phyloP scores from a whole-genome alignment of 352 stramenopile genomes.

The Globisporangium perplexum region DNA sequence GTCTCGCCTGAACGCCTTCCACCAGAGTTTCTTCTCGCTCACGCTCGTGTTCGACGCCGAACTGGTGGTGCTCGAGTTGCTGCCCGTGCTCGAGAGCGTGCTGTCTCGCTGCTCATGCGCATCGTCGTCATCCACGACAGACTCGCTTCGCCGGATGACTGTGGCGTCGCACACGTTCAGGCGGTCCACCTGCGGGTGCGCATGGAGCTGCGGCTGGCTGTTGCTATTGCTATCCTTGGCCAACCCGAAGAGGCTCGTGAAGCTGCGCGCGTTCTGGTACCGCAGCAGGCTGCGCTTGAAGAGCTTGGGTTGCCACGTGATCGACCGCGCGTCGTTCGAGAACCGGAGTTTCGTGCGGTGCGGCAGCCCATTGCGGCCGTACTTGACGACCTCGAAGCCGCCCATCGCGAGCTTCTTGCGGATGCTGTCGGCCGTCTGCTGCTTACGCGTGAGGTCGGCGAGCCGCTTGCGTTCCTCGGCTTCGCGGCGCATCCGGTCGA shows the following conservation, averaged over 20 bases:
- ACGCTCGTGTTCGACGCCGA: slow-evolving; percentile 32
- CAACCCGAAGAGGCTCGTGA: slow-evolving; percentile 60
- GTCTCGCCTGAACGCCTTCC: slow-evolving; percentile 56
- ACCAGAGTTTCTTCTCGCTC: slow-evolving; percentile 70
- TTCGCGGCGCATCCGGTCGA: slow-evolving; percentile 37
- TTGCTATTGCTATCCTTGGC: slow-evolving; percentile 24
- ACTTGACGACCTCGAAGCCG: slow-evolving; percentile 75
- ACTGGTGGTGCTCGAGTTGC: slow-evolving; percentile 21
- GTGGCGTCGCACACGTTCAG: slow-evolving; percentile 18
- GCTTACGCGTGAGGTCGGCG: slow-evolving; percentile 50
- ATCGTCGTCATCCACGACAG: slow-evolving; percentile 15
- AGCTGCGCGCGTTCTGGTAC: slow-evolving; percentile 64
- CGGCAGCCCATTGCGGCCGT: slow-evolving; percentile 67
- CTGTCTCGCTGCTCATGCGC: slow-evolving; percentile 8
- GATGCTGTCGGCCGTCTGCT: slow-evolving; percentile 57
- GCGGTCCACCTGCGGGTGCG: slow-evolving; percentile 29
- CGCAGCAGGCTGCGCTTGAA: slow-evolving; percentile 65
- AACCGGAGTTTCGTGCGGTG: slow-evolving; percentile 73
- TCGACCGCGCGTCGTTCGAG: slow-evolving; percentile 56
- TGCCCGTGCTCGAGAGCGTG: slow-evolving; percentile 8
- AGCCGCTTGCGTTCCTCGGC: slow-evolving; percentile 39
- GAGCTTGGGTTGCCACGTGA: slow-evolving; percentile 76
- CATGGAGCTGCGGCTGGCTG: slow-evolving; percentile 34
- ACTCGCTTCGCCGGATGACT: slow-evolving; percentile 21
- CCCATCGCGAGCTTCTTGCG: slow-evolving; percentile 65